Evolutionary conservation across 2,329 filamentous ascomycete species (phyloP), one percentile per base, ranked within the genome.

Genomic region (Chaetomiaceae sp.): DNA sequence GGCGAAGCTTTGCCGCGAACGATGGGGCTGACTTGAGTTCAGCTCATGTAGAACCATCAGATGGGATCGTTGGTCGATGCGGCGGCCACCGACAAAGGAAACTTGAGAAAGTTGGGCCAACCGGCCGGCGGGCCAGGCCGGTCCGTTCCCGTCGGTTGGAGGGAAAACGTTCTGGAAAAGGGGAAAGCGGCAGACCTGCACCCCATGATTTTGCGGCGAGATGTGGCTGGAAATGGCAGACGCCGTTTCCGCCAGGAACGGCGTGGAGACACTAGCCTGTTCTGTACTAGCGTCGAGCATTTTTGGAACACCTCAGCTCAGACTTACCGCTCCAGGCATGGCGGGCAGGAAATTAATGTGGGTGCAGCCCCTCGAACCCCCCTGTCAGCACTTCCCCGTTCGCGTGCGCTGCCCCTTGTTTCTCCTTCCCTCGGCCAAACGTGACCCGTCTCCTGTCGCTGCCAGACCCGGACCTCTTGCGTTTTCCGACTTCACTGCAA

Each of bases 151-250:
- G 25, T 27, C n/a, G 9, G 14, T 31, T 31, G 8, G 17, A 38
- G n/a, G n/a, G 31, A 54, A 50, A 54, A 38, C n/a, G 36, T 53
- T 56, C 51, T 57, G 52, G 55, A 60, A 62, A 60, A 46, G 54
- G 57, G 51, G 47, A 53, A 33, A 51, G 31, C 31, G 36, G 40
- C 45, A 31, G 8, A 31, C 27, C 9, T 54, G 57, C 39, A 57
- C 55, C 59, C 57, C 57, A 51, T 56, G 27, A 39, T 53, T 51
- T 54, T 42, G 31, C 53, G 22, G 38, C 51, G 31, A 47, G 34
- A 23, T 47, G 45, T 48, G 52, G 51, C 44, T 52, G 48, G 45
- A 52, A n/a, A 52, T 57, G 34, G 33, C 45, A 31, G 38, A 27
- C 27, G 50, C 51, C 45, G 51, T 54, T 54, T 25, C 46, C 51